Evolutionary conservation across 1,284 basidiomycete species (phyloP), one percentile per base, ranked within the genome.

Genomic region (Bondarzewia mesenterica): DNA sequence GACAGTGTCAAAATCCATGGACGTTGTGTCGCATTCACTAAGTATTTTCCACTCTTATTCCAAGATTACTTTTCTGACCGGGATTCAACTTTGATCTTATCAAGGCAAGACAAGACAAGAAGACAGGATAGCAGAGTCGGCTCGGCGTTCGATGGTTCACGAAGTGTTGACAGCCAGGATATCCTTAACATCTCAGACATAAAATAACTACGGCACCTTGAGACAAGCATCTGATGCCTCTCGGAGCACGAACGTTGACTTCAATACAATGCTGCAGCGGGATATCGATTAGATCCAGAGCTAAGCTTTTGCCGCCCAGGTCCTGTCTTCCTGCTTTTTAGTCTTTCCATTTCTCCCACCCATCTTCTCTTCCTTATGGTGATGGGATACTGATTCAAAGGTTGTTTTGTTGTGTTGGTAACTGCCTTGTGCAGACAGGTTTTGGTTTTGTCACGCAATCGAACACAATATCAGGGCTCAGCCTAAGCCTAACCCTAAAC

Each of bases 131-230:
- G 52, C 5, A 54, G 52, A 36, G 54, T 72, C 32, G 78, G 78
- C 22, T 54, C 77, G 20, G 66, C 68, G 18, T 80, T 76, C 51
- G 75, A 84, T 57, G 82, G 83, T 1, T 69, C 74, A 8, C 65
- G 66, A 27, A 82, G 82, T 40, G 79, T 85, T n/a, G 82, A 85
- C 58, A 77, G 74, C 49, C 73, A 81, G 55, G 83, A 85, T 54
- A 80, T 85, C 48, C 54, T 72, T 48, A 75, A 69, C 56, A 77
- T 78, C 50, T 75, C 77, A 0, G 22, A 72, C 14, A 75, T 85
- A 85, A 60, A 70, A 75, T 51, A 60, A 58, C 27, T 83, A 82
- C 54, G 70, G 70, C 72, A 21, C 62, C 75, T 16, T 25, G 14
- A 18, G 37, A 8, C 20, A 27, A 16, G 25, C 20, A 14, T 10